phyloP scores from a whole-genome alignment of 495 filamentous ascomycete genomes.

The Neurospora terricola region DNA sequence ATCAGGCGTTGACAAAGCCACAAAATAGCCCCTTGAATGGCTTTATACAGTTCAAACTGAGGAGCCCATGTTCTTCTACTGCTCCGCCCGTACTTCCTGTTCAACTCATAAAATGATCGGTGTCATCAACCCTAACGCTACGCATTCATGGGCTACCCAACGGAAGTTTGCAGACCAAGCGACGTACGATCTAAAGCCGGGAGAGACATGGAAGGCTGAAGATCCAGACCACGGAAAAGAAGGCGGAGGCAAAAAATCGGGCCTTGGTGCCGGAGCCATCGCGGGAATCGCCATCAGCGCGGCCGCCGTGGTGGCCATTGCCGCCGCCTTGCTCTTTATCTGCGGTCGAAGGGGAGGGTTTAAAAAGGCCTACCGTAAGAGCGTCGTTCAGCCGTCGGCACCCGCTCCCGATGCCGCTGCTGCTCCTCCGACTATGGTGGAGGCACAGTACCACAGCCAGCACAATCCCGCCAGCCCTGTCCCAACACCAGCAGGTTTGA shows the following conservation, averaged over 20 bases:
- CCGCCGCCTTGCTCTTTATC: slow-evolving; percentile 29
- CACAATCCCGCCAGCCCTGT: background rate
- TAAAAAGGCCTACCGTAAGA: slow-evolving; percentile 21
- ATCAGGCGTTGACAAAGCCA: too few species aligned
- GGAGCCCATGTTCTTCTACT: slow-evolving; percentile 40
- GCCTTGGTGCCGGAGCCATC: slow-evolving; percentile 30
- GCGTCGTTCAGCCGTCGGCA: background rate
- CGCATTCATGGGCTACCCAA: slow-evolving; percentile 22
- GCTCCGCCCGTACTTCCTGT: slow-evolving; percentile 37
- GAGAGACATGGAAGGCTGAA: slow-evolving; percentile 15
- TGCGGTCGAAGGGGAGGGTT: slow-evolving; percentile 31
- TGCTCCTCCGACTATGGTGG: slow-evolving; percentile 10
- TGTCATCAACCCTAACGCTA: slow-evolving; percentile 36
- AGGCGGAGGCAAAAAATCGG: background rate
- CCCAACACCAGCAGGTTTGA: background rate
- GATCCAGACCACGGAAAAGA: too few species aligned
- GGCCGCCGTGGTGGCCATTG: slow-evolving; percentile 26
- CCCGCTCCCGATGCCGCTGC: background rate
- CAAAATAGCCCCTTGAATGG: too few species aligned
- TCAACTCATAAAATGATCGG: slow-evolving; percentile 35
- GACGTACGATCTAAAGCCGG: slow-evolving; percentile 26
- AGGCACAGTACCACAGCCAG: slow-evolving; percentile 9
- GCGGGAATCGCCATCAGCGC: slow-evolving; percentile 39
- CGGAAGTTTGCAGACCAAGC: slow-evolving; percentile 14
- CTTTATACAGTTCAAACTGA: too few species aligned